Percentiles rank a stretch among this genome's conserved stretches.
phyloP scores from a whole-genome alignment of 2,329 filamentous ascomycete species.

The Blastomyces gilchristii region DNA sequence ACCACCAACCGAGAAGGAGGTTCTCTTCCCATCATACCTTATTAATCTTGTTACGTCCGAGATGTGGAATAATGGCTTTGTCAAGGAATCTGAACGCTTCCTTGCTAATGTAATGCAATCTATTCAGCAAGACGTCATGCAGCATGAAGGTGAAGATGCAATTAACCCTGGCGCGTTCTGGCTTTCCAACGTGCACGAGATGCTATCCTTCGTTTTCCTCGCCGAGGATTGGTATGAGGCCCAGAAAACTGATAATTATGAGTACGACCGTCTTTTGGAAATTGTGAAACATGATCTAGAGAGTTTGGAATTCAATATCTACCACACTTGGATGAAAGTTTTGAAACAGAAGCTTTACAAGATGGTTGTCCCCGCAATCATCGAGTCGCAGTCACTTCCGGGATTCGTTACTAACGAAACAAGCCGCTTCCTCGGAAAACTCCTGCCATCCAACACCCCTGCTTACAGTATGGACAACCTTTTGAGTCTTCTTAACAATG shows the following conservation, averaged over 20 bases:
- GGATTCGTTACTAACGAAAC: constrained; percentile 98
- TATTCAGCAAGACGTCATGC: constrained; percentile 98
- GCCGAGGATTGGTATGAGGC: constrained; percentile 99
- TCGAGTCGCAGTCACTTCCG: constrained; percentile 94
- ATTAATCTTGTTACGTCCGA: constrained; percentile 98
- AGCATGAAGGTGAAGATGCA: constrained; percentile 92
- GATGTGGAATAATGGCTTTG: constrained; percentile 99
- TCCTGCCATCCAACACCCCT: constrained; percentile 76
- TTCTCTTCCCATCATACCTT: constrained; percentile 94
- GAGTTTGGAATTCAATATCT: constrained; percentile 98
- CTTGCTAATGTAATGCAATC: constrained; percentile 99
- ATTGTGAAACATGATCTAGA: constrained; percentile 99
- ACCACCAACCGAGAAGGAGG: constrained; percentile 93
- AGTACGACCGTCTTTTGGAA: constrained; percentile 93
- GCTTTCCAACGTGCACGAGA: constrained; percentile 98
- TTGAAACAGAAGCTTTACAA: constrained; percentile 98
- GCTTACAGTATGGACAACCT: constrained; percentile 99
- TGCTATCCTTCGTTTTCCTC: constrained; percentile 98
- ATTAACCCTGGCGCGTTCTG: constrained; percentile 97
- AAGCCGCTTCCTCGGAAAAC: constrained; percentile 94
- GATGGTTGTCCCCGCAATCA: constrained; percentile 99
- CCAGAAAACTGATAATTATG: constrained; percentile 98
- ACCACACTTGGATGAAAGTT: constrained; percentile 99
- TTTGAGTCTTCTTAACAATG: constrained; percentile 87
- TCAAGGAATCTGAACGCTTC: constrained; percentile 98